These are phyloP conservation scores for Apiospora marii DNA, from an alignment of 2,329 filamentous ascomycete species.

Conservation along the genomic window DNA sequence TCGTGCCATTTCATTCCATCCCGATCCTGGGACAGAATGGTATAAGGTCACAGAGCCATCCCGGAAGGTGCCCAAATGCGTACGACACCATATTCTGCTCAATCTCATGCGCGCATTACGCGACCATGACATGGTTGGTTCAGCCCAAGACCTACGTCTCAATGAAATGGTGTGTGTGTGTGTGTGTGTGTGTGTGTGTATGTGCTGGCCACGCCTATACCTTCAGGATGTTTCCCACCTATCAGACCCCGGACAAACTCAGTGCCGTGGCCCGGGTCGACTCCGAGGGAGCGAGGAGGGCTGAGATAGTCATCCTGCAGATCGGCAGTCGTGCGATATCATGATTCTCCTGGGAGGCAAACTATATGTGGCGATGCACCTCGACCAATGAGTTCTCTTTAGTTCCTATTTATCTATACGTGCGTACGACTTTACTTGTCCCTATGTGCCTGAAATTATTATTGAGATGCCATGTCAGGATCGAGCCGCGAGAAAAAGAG, in stretches of 20 bases:
- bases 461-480: neutral
- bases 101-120: neutral
- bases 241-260: neutral
- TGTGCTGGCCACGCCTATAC: conserved; percentile 19
- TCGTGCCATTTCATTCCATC: neutral
- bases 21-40: neutral
- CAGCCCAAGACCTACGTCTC: neutral
- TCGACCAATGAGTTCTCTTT: neutral
- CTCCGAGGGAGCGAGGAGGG: neutral
- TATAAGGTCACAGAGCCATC: neutral
- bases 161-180: neutral
- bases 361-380: neutral
- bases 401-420: neutral
- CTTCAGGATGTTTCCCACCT: conserved; percentile 4
- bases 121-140: neutral
- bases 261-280: neutral
- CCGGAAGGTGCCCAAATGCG: conserved; percentile 2
- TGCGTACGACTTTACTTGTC: neutral
- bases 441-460: neutral
- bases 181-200: neutral
- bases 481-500: neutral
- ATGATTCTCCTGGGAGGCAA: neutral
- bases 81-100: neutral
- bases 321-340: neutral
- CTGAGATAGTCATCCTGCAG: conserved; percentile 2